Conservation (phyloP, 1,139 yeast genomes). For the Saccharomyces hybrid region DNA sequence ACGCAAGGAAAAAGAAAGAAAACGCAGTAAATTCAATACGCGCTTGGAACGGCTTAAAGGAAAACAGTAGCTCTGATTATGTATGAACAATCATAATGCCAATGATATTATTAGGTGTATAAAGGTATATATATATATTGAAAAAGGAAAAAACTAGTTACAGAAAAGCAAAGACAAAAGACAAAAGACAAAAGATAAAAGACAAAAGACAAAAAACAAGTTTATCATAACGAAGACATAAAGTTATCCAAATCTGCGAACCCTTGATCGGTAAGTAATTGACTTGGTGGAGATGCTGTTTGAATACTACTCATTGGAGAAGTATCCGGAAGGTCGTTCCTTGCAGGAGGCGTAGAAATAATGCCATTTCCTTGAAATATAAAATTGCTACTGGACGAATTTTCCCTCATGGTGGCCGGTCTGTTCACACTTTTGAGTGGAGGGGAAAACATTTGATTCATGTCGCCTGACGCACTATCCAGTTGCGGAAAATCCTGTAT, state of each 20-base stretch:
- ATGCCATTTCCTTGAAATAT: neutral
- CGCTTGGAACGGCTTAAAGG: too few relatives aligned
- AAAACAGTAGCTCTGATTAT: neutral
- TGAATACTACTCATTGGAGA: slow-evolving; percentile 17
- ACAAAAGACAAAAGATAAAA: too few relatives aligned
- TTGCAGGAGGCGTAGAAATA: neutral
- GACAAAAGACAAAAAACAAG: neutral
- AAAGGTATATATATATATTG: neutral
- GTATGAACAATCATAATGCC: neutral
- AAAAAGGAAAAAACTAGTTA: neutral
- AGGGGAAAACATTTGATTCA: neutral
- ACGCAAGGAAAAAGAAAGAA: neutral
- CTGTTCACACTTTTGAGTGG: neutral
- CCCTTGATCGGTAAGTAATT: slow-evolving; percentile 20
- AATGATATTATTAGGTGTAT: neutral
- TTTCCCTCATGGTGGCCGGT: neutral
- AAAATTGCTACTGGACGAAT: neutral
- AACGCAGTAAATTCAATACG: neutral
- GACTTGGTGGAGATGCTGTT: slow-evolving; percentile 20
- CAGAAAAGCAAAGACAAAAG: neutral
- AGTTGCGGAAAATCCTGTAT: slow-evolving; percentile 4
- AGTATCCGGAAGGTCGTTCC: slow-evolving; percentile 1
- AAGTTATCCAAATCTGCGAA: slow-evolving; percentile 28
- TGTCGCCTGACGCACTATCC: neutral
- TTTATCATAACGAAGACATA: slow-evolving; percentile 17